Evolutionary conservation across 441 rosid genomes (phyloP).

Genomic region (Populus hybrid): DNA sequence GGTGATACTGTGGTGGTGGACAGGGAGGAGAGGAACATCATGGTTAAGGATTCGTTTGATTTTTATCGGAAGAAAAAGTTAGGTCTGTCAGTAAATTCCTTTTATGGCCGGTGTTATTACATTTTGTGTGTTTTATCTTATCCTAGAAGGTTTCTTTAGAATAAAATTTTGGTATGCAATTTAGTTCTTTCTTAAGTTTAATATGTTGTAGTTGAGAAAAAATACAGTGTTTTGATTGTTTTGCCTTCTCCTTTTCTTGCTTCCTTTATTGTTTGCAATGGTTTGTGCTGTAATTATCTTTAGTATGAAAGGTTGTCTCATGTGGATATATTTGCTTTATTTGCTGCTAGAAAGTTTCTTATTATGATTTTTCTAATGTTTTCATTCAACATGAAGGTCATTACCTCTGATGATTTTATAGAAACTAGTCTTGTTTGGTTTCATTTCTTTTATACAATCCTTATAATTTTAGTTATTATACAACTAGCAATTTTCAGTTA

Average conservation of each 20-base stretch:
- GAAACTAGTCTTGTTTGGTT: background rate
- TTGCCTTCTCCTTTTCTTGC: background rate
- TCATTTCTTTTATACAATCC: background rate
- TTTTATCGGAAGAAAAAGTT: conserved; percentile 71
- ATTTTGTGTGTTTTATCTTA: background rate
- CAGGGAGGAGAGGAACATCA: no score
- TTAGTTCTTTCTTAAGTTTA: background rate
- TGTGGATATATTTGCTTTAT: background rate
- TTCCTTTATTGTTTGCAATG: background rate
- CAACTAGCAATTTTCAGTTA: background rate
- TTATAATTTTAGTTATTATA: no score
- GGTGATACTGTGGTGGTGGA: no score
- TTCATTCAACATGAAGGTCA: background rate
- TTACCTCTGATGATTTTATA: background rate
- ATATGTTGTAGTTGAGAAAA: background rate
- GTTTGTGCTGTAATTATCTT: background rate
- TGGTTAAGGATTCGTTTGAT: conserved; percentile 59
- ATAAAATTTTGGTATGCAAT: background rate
- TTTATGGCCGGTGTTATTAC: background rate
- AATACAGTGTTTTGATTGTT: background rate
- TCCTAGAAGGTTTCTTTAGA: background rate
- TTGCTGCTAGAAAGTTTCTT: background rate
- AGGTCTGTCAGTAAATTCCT: conserved; percentile 76
- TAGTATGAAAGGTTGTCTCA: background rate
- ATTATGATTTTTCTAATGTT: background rate